Evolutionary conservation across 2,329 filamentous ascomycete genomes (phyloP).

Genomic region (Aurifilum marmelostoma): DNA sequence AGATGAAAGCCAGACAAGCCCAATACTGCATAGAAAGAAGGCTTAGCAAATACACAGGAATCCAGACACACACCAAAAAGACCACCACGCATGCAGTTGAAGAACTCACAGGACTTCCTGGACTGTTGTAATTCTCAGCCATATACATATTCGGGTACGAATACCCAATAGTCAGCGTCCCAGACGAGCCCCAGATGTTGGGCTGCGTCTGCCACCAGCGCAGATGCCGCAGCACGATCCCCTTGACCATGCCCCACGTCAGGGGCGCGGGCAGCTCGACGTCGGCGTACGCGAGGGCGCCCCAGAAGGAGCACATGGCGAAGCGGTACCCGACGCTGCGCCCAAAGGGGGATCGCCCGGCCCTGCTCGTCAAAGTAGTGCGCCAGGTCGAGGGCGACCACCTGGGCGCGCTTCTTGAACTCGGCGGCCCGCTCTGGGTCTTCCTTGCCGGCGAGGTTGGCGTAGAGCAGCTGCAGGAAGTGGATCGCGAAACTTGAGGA

Average conservation of each 20-base stretch:
- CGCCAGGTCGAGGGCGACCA: conserved; percentile 70
- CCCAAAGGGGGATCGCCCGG: conserved; percentile 74
- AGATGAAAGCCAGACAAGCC: conserved; percentile 78
- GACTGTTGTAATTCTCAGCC: conserved; percentile 83
- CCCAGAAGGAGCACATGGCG: conserved; percentile 85
- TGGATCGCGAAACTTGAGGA: conserved; percentile 83
- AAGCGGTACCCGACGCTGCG: conserved; percentile 81
- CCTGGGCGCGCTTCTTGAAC: conserved; percentile 69
- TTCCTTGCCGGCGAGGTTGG: conserved; percentile 68
- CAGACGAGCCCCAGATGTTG: conserved; percentile 74
- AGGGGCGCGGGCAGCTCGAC: conserved; percentile 73
- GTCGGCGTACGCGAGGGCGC: conserved; percentile 74
- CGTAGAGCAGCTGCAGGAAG: conserved; percentile 76
- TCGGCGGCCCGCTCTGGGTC: conserved; percentile 69
- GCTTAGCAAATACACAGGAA: conserved; percentile 3
- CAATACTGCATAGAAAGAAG: conserved; percentile 62
- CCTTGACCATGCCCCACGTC: conserved; percentile 80
- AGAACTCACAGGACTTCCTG: conserved; percentile 59
- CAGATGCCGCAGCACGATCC: conserved; percentile 72
- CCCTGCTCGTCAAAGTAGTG: conserved; percentile 78
- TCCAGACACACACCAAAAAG: not conserved
- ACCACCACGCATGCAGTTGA: not conserved
- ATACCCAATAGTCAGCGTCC: conserved; percentile 76
- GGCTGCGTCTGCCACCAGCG: conserved; percentile 79
- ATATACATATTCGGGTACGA: conserved; percentile 78